Evolutionary conservation across 2,329 filamentous ascomycete species (phyloP), one percentile per base, ranked within the genome.

Genomic region (Emmonsiellopsis sp.): DNA sequence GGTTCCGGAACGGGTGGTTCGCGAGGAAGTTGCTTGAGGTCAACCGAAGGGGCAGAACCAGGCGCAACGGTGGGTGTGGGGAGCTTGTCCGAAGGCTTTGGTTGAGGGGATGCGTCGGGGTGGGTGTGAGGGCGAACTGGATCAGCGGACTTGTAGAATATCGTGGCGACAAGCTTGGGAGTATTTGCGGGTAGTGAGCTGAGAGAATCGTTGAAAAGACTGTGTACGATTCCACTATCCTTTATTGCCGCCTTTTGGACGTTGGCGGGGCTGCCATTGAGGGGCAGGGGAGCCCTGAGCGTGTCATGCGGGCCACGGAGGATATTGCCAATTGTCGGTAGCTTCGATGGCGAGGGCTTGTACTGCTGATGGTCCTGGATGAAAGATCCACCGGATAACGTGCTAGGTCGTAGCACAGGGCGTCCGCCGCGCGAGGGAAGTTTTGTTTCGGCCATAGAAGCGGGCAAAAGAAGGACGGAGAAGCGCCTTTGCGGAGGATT

Each of bases 1-100:
- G 77, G 76, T 55, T 78, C 77, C 1, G 74, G 76, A 13, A 74
- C 74, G 2, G 76, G 76, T 1, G 77, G 77, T 60, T 80, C 77
- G 42, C 78, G 75, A 2, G 77, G 77, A 57, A 78, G 75, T 58
- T 77, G 75, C 53, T 72, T 70, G 40, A 80, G 69, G 55, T 77
- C 75, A 42, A 73, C 65, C 27, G 77, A 77, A 9, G 77, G 77
- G 1, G 74, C 75, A 32, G 72, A 75, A 51, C 76, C 76, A 52
- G 68, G 64, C 8, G 68, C 71, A 21, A 74, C 68, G 42, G 63
- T 63, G 17, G 72, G 72, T 13, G 68, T 61, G 4, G 70, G 73
- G 14, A 74, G 63, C 40, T 62, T 63, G 53, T 74, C 70, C 36
- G 69, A 70, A 13, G 66, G 55, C 27, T 53, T 44, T 2, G 55